A percentile compares a stretch with the other conserved stretches of the same genome.
Conservation (phyloP, 2,329 filamentous ascomycete genomes). For the Conoideocrella luteorostrata region DNA sequence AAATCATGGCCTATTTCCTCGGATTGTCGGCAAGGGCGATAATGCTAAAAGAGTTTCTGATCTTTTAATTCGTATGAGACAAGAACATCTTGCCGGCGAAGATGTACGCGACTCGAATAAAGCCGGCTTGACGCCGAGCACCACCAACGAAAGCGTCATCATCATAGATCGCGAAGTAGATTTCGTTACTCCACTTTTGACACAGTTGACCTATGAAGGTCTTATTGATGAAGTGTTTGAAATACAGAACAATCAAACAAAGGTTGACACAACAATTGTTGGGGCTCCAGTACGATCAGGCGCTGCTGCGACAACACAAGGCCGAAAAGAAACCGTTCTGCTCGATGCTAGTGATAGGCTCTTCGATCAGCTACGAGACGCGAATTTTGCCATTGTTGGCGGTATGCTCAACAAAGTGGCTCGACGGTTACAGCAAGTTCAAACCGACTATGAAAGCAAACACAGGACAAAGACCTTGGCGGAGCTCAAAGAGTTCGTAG, state of each 20-base stretch:
- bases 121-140: slow-evolving; percentile 74
- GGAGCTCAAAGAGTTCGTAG: slow-evolving; percentile 92
- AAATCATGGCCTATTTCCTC: slow-evolving; percentile 85
- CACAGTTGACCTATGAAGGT: slow-evolving; percentile 94
- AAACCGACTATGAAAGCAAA: slow-evolving; percentile 83
- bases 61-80: slow-evolving; percentile 81
- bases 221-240: slow-evolving; percentile 90
- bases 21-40: slow-evolving; percentile 92
- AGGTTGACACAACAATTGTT: slow-evolving; percentile 85
- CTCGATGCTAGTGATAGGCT: slow-evolving; percentile 86
- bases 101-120: slow-evolving; percentile 56
- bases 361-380: slow-evolving; percentile 79
- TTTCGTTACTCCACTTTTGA: slow-evolving; percentile 84
- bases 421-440: slow-evolving; percentile 73
- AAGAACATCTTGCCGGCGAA: slow-evolving; percentile 77
- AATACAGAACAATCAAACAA: slow-evolving; percentile 86
- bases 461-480: slow-evolving; percentile 82
- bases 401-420: slow-evolving; percentile 85
- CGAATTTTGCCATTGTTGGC: slow-evolving; percentile 93
- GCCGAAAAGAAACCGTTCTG: slow-evolving; percentile 78
- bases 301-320: slow-evolving; percentile 48
- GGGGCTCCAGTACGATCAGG: slow-evolving; percentile 62
- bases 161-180: slow-evolving; percentile 95
- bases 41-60: slow-evolving; percentile 86
- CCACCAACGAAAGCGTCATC: slow-evolving; percentile 81